These are phyloP conservation scores for Starmera dryadoides DNA, from an alignment of 805 yeast genomes.

Conservation along the genomic window DNA sequence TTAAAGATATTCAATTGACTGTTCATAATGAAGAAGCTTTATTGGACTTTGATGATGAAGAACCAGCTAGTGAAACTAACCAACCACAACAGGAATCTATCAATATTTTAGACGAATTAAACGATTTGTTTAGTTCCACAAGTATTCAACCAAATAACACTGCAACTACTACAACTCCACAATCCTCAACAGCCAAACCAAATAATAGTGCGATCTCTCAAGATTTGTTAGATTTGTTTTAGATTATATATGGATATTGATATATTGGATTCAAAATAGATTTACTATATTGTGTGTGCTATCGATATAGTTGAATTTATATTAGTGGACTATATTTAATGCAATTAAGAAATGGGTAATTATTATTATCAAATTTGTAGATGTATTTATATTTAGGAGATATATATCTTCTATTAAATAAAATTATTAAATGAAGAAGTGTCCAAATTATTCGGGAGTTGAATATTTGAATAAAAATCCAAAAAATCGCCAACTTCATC, in stretches of 20 bases:
- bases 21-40: slow-evolving; percentile 84
- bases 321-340: no score
- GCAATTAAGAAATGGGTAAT: no score
- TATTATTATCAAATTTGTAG: slow-evolving; percentile 40
- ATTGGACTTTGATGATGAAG: slow-evolving; percentile 77
- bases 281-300: no score
- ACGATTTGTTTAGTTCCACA: slow-evolving; percentile 53
- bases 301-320: no score
- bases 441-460: not conserved
- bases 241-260: no score
- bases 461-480: not conserved
- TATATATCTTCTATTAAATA: no score
- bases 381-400: slow-evolving; percentile 52
- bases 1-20: slow-evolving; percentile 70
- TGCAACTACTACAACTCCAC: slow-evolving; percentile 8
- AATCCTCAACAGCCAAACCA: not conserved
- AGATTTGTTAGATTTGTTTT: slow-evolving; percentile 17
- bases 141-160: slow-evolving; percentile 17
- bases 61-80: slow-evolving; percentile 17
- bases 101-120: slow-evolving; percentile 63
- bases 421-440: no score
- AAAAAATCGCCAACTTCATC: not conserved
- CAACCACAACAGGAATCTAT: slow-evolving; percentile 16
- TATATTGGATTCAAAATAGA: no score
- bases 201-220: slow-evolving; percentile 5